These are phyloP conservation scores for Monosporozyma aquatica DNA, from an alignment of 805 yeast species.

Conservation along the genomic window DNA sequence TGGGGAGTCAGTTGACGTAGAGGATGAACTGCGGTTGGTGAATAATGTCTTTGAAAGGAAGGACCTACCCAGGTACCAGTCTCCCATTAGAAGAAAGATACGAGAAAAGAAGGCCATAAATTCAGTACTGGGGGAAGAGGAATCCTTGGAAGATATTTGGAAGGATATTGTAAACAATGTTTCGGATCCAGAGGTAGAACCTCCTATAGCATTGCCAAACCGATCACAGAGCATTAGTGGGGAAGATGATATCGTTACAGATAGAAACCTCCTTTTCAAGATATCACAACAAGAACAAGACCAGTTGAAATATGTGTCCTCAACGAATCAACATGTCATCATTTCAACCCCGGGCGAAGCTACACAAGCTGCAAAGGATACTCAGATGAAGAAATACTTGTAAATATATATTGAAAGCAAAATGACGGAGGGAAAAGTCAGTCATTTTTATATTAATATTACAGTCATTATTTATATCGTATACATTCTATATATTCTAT, in stretches of 20 bases:
- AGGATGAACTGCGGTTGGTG: conserved; percentile 34
- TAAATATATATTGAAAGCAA: too few species aligned
- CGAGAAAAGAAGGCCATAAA: not conserved
- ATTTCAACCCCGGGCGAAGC: conserved; percentile 36
- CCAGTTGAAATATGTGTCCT: conserved; percentile 21
- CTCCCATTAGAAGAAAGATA: conserved; percentile 16
- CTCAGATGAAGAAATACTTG: conserved; percentile 31
- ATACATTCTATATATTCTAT: not conserved
- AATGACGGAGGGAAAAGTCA: too few species aligned
- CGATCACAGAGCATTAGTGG: not conserved
- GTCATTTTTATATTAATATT: not conserved
- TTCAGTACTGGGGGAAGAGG: conserved; percentile 9
- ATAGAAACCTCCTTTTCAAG: conserved; percentile 13
- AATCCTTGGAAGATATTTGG: conserved; percentile 26
- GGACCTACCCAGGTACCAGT: not conserved
- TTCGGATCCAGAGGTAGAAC: too few species aligned
- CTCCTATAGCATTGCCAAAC: too few species aligned
- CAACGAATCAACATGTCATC: conserved; percentile 30
- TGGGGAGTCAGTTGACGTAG: conserved; percentile 35
- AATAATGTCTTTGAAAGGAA: conserved; percentile 14
- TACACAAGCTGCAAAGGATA: conserved; percentile 31
- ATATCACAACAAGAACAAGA: conserved; percentile 22
- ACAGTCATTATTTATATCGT: not conserved
- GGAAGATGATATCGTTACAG: conserved; percentile 16
- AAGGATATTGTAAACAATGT: conserved; percentile 13